Base-by-base conservation (phyloP, 139 green algal genomes). In the Tetradesmus lagerheimii region DNA sequence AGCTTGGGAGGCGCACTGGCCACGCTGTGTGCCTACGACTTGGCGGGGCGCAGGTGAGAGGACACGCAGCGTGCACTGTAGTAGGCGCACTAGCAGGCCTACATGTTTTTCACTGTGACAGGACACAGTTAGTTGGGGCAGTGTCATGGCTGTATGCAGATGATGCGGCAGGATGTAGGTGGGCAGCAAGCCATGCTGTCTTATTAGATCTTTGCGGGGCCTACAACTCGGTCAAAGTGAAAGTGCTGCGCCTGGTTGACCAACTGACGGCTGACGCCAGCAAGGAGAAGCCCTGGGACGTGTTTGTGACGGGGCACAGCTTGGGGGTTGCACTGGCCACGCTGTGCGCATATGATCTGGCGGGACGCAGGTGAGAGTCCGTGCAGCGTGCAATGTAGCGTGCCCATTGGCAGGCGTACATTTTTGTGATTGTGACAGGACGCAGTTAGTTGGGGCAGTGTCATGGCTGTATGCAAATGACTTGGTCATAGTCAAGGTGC, bases 381-480 rank as follows among this genome's bases (percentile, higher is more conserved):
- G 37, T 0, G 67, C 66, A 76, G 27, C 66, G 20, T 11, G 0
- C 11, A 38, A 38, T 1, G 4, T 38, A 23, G 47, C 47, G 20
- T 62, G 47, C 47, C 20, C 47, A 18, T 14, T 20, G 20, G n/a
- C n/a, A n/a, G n/a, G n/a, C n/a, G n/a, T n/a, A n/a, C 43, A 50
- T 50, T 5, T 50, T 50, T 50, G 43, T 50, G 9, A 9, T 93
- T 75, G 76, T 96, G 11, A 97, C 96, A 29, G 97, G 97, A 0
- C 97, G 98, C 92, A 97, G 92, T 93, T 98, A 41, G 96, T 96
- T 0, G 96, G 96, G 5, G 97, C 96, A 0, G 93, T 99, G 85
- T 94, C 95, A 23, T 98, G 95, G 16, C 92, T 99, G 16, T 95
- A 93, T 76, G 95, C 97, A 0, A 97, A 96, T 80, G 96, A 96